A percentile compares a stretch with the other conserved stretches of the same genome.
phyloP scores from a whole-genome alignment of 2,329 filamentous ascomycete genomes.

The Capronia americana region DNA sequence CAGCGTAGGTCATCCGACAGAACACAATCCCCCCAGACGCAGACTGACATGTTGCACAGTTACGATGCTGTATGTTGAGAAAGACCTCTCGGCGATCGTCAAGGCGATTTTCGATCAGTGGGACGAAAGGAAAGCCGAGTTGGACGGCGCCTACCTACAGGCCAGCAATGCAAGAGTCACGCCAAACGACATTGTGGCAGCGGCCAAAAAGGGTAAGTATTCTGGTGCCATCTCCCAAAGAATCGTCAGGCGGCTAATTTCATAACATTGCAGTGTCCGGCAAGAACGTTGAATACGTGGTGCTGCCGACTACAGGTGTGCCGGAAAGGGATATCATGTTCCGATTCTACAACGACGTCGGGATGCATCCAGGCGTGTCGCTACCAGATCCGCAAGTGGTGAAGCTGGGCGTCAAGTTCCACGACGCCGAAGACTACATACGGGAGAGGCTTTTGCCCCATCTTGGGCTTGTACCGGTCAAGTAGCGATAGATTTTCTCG shows the following conservation, averaged over 20 bases:
- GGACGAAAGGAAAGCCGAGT: slow-evolving; percentile 29
- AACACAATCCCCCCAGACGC: not conserved
- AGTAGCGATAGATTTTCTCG: not conserved
- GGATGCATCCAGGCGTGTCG: slow-evolving; percentile 33
- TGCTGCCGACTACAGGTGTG: slow-evolving; percentile 34
- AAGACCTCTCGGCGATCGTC: slow-evolving; percentile 30
- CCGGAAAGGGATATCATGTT: slow-evolving; percentile 38
- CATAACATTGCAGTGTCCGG: slow-evolving; percentile 29
- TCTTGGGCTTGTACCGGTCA: slow-evolving; percentile 37
- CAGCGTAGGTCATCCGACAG: slow-evolving; percentile 8
- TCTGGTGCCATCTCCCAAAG: not conserved
- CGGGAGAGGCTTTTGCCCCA: slow-evolving; percentile 33
- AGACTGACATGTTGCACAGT: slow-evolving; percentile 9
- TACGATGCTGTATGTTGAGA: slow-evolving; percentile 29
- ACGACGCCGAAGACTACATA: slow-evolving; percentile 17
- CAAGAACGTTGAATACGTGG: slow-evolving; percentile 28
- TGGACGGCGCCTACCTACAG: slow-evolving; percentile 20
- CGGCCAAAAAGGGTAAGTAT: not conserved
- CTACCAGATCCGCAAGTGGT: slow-evolving; percentile 35
- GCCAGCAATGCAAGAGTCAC: slow-evolving; percentile 10
- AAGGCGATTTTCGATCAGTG: slow-evolving; percentile 37
- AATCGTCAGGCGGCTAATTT: not conserved
- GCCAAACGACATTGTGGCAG: slow-evolving; percentile 1
- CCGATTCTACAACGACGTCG: slow-evolving; percentile 35
- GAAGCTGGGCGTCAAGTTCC: slow-evolving; percentile 31